Evolutionary conservation across 2,329 filamentous ascomycete genomes (phyloP), one percentile per base, ranked within the genome.

Genomic region (Sclerotinia spermophila): DNA sequence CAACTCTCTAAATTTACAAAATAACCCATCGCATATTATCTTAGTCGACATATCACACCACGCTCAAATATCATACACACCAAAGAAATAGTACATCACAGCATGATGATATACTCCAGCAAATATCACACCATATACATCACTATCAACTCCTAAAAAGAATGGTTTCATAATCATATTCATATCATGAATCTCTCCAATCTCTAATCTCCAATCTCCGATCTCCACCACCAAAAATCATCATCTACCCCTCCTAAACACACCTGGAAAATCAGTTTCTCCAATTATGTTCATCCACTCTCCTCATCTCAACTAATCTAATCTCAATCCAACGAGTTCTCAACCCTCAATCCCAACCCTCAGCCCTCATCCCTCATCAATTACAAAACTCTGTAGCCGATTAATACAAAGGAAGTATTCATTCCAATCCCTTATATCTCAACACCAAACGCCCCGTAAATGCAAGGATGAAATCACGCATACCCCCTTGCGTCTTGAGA

Each of bases 51-150:
- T 15, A 51, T 5, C 5, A 17, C 5, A 27, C 1, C 13, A 27
- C 48, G 27, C 13, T 7, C 0, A 27, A 27, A 15, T 10, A 15
- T n/a, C 5, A 38, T 6, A 3, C 1, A 38, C 11, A 17, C 0
- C 11, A 17, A 17, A 27, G 27, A 17, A 42, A 42, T 2, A 30
- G 15, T 0, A 15, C 10, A 35, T 53, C 19, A 45, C 21, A 21
- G 19, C 7, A 35, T 17, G 3, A 8, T n/a, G 2, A 19, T 3
- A 56, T 5, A 21, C 2, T 8, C 24, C 11, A 38, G 15, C 33
- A 38, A 13, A 59, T n/a, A n/a, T 5, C 5, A 38, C 24, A 58
- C 4, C 6, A n/a, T 10, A 58, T 7, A 45, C 19, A 45, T 6
- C 13, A 51, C 13, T n/a, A 51, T 17, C n/a, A 17, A n/a, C 1